These are phyloP conservation scores for Taphrina betulina DNA, from an alignment of 1,139 yeast genomes.

Conservation along the genomic window DNA sequence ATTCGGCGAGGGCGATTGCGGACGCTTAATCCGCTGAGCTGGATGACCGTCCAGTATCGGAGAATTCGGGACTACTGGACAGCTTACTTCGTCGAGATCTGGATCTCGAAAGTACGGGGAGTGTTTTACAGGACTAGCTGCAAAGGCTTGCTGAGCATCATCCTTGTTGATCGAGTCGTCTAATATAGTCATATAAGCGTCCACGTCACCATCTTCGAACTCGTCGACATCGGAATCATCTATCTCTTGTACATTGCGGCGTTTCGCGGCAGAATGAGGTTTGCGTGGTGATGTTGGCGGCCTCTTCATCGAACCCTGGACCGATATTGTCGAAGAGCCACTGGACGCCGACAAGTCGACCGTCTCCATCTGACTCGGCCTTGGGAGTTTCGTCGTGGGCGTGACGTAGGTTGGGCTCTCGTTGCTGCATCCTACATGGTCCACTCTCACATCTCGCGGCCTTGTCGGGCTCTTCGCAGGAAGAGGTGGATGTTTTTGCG, in stretches of 20 bases:
- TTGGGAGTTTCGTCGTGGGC: not conserved
- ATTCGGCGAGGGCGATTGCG: not conserved
- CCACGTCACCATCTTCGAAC: conserved; percentile 2
- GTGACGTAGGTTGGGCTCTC: conserved; percentile 23
- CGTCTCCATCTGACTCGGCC: conserved; percentile 17
- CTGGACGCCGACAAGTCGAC: conserved; percentile 17
- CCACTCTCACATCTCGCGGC: not conserved
- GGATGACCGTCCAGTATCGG: too few species aligned
- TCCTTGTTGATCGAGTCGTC: conserved; percentile 1
- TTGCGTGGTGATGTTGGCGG: conserved; percentile 23
- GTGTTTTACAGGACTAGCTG: not conserved
- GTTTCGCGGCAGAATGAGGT: conserved; percentile 23
- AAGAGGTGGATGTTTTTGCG: too few species aligned
- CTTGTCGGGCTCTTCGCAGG: not conserved
- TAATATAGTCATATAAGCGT: not conserved
- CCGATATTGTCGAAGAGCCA: not conserved
- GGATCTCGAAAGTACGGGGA: not conserved
- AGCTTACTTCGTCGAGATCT: not conserved
- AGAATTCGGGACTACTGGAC: not conserved
- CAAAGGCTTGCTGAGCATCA: not conserved
- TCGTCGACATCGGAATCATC: conserved; percentile 10
- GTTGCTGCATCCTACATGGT: not conserved
- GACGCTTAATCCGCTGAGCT: not conserved
- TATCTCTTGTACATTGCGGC: conserved; percentile 14
- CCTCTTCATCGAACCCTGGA: not conserved